Evolutionary conservation across 2,329 filamentous ascomycete genomes (phyloP).

Genomic region (Epichloe typhina): DNA sequence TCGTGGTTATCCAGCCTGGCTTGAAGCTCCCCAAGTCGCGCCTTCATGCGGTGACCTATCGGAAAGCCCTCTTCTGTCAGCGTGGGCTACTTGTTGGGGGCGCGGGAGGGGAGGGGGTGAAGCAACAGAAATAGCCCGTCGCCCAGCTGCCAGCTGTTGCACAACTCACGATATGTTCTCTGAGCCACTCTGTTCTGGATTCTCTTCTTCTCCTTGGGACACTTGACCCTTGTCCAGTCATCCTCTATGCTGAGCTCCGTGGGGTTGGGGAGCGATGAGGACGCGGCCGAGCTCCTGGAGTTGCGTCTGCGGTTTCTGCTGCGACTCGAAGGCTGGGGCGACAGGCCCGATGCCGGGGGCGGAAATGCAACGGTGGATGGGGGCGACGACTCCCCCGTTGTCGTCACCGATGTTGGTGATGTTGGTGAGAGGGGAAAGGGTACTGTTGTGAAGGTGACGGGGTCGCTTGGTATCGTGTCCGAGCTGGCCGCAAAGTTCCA

Average conservation of each 20-base stretch:
- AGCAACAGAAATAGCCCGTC: background rate
- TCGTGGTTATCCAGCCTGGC: slow-evolving; percentile 18
- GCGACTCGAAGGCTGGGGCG: background rate
- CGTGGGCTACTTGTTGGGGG: background rate
- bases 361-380: background rate
- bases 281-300: background rate
- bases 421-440: slow-evolving; percentile 2
- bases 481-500: slow-evolving; percentile 2
- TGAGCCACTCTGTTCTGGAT: slow-evolving; percentile 9
- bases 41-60: slow-evolving; percentile 22
- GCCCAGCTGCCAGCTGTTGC: background rate
- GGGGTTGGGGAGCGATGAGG: slow-evolving; percentile 3
- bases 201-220: slow-evolving; percentile 8
- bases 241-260: slow-evolving; percentile 6
- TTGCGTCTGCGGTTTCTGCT: background rate
- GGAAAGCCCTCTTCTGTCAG: too few relatives aligned
- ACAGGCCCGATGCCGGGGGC: background rate
- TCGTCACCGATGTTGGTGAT: slow-evolving; percentile 1
- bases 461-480: background rate
- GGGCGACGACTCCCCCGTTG: background rate
- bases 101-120: fast-evolving
- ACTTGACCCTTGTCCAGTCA: slow-evolving; percentile 8
- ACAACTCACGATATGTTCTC: slow-evolving; percentile 16
- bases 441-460: background rate
- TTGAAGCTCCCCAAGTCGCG: slow-evolving; percentile 17